Conservation (phyloP, 164 flowering plant species). For the Hamamelis virginiana region DNA sequence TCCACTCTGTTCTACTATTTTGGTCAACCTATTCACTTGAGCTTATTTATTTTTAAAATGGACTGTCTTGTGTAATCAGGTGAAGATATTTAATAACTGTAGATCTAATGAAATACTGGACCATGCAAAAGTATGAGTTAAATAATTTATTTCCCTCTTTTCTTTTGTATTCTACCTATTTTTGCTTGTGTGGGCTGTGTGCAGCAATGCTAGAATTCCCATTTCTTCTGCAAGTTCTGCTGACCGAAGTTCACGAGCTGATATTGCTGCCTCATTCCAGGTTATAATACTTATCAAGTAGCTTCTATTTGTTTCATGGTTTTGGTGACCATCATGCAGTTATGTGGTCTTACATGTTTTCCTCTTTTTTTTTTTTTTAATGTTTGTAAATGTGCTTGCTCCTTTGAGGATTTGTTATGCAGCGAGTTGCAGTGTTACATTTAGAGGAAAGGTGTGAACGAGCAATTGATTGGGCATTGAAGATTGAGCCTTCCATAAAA, state of each 20-base stretch:
- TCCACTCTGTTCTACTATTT: no score
- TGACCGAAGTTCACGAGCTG: constrained; percentile 79
- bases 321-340: no score
- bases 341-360: no score
- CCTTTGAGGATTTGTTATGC: constrained; percentile 20
- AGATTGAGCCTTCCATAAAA: constrained; percentile 80
- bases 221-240: constrained; percentile 52
- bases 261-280: constrained; percentile 98
- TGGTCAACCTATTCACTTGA: no score
- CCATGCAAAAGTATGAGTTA: not conserved
- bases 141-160: not conserved
- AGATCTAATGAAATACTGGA: no score
- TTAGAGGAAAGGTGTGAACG: constrained; percentile 92
- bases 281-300: constrained; percentile 23
- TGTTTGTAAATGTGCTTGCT: no score
- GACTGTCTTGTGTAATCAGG: no score
- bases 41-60: no score
- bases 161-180: constrained; percentile 3
- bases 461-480: constrained; percentile 87
- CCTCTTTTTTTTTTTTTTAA: no score
- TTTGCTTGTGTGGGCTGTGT: constrained; percentile 10
- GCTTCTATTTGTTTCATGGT: not conserved
- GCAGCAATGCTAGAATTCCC: constrained; percentile 68
- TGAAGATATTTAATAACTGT: no score
- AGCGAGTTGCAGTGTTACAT: constrained; percentile 94